phyloP scores from a whole-genome alignment of 164 flowering plant species.

The Vitis riparia region DNA sequence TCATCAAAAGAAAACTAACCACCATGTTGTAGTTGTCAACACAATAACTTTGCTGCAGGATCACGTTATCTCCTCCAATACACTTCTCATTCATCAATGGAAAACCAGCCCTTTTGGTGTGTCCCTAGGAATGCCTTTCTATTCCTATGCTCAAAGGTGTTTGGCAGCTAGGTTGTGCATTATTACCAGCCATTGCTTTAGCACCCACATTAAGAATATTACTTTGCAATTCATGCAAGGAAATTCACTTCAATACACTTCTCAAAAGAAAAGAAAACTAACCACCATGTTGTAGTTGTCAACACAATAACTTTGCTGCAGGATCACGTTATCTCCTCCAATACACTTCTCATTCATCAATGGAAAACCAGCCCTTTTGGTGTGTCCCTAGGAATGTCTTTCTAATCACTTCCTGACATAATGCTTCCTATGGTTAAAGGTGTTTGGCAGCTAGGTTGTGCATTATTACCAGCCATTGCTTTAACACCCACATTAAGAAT shows the following conservation, averaged over 20 bases:
- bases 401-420: constrained; percentile 41
- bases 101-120: constrained; percentile 12
- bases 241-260: constrained; percentile 21
- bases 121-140: constrained; percentile 17
- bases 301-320: constrained; percentile 25
- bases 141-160: constrained; percentile 18
- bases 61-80: constrained; percentile 28
- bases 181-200: constrained; percentile 6
- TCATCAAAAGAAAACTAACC: constrained; percentile 21
- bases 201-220: constrained; percentile 12
- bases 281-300: constrained; percentile 40
- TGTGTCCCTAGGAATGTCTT: constrained; percentile 11
- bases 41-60: constrained; percentile 24
- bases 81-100: constrained; percentile 29
- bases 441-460: constrained; percentile 9
- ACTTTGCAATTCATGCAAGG: constrained; percentile 26
- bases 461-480: constrained; percentile 8
- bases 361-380: constrained; percentile 11
- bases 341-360: constrained; percentile 30
- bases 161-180: constrained; percentile 13
- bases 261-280: constrained; percentile 4
- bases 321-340: constrained; percentile 28
- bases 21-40: constrained; percentile 35
- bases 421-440: constrained; percentile 16
- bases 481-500: constrained; percentile 10